Percentiles rank a stretch among this genome's conserved stretches.
phyloP scores from a whole-genome alignment of 352 stramenopile genomes.

The Phytophthora foliorum region DNA sequence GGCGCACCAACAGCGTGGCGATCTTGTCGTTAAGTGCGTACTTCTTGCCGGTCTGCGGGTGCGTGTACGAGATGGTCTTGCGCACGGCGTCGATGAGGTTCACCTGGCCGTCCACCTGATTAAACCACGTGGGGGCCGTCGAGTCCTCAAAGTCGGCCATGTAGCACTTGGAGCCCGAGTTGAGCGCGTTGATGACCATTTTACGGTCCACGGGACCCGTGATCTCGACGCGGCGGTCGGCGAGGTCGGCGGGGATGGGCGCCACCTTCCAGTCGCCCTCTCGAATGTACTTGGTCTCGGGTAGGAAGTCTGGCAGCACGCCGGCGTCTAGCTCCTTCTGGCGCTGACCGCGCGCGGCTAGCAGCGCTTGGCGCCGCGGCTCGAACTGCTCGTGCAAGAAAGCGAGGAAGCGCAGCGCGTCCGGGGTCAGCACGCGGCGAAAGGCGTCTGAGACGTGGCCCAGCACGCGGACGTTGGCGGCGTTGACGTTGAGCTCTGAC shows the following conservation, averaged over 20 bases:
- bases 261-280: conserved; percentile 82
- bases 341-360: conserved; percentile 61
- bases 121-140: conserved; percentile 94
- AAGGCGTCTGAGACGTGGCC: conserved; percentile 83
- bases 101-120: conserved; percentile 93
- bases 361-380: conserved; percentile 53
- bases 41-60: conserved; percentile 77
- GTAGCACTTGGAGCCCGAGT: conserved; percentile 95
- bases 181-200: conserved; percentile 98
- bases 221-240: conserved; percentile 96
- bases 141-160: conserved; percentile 98
- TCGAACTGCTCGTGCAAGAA: conserved; percentile 93
- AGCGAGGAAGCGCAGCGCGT: conserved; percentile 93
- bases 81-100: conserved; percentile 95
- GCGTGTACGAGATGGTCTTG: conserved; percentile 90
- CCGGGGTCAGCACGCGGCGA: conserved; percentile 89
- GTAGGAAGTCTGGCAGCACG: conserved; percentile 89
- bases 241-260: conserved; percentile 86
- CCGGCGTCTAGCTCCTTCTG: conserved; percentile 91
- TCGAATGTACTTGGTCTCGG: conserved; percentile 86
- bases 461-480: conserved; percentile 86
- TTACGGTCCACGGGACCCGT: conserved; percentile 96
- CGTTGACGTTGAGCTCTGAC: conserved; percentile 56
- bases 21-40: conserved; percentile 80
- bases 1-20: conserved; percentile 93